Evolutionary conservation across 2,329 filamentous ascomycete genomes (phyloP), one percentile per base, ranked within the genome.

Genomic region (Shiraia bambusicola): DNA sequence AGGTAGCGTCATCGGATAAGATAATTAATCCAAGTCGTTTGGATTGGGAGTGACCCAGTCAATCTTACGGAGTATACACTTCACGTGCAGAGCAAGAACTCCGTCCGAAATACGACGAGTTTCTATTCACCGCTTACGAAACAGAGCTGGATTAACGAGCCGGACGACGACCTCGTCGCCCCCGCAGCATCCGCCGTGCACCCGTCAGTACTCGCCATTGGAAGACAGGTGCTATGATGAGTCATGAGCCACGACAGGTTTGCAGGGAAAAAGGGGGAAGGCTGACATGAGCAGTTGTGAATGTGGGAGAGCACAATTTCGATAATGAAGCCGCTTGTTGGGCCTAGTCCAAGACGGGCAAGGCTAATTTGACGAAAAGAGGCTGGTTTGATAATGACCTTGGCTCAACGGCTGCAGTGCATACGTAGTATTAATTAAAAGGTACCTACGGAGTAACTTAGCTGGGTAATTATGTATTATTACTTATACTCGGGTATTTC

Each of bases 281-380:
- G 41, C 43, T 41, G 38, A 40, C 47, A 49, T 39, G 34, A 19
- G 41, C 41, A 28, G 32, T 22, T n/a, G 29, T 36, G 16, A 22
- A n/a, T 25, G 25, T 41, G 43, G 35, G 35, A 45, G 38, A 45
- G 56, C 52, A 57, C 43, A 56, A 51, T 43, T 37, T 49, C 32
- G 27, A 39, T 44, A 38, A 45, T 46, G 48, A 45, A 26, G 37
- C 27, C 26, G 19, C n/a, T n/a, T n/a, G n/a, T n/a, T n/a, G n/a
- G n/a, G n/a, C 19, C 42, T 45, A 35, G 36, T 39, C 47, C 45
- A 42, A 49, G 39, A 33, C 27, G 27, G 45, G 28, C 32, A 31
- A 50, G 34, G 49, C 49, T 52, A 52, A 46, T 46, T n/a, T n/a
- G n/a, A 42, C 39, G 38, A 49, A 49, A 50, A 40, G 13, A 39